phyloP scores from a whole-genome alignment of 2,329 filamentous ascomycete species.

The Sporothrix brunneoviolacea region DNA sequence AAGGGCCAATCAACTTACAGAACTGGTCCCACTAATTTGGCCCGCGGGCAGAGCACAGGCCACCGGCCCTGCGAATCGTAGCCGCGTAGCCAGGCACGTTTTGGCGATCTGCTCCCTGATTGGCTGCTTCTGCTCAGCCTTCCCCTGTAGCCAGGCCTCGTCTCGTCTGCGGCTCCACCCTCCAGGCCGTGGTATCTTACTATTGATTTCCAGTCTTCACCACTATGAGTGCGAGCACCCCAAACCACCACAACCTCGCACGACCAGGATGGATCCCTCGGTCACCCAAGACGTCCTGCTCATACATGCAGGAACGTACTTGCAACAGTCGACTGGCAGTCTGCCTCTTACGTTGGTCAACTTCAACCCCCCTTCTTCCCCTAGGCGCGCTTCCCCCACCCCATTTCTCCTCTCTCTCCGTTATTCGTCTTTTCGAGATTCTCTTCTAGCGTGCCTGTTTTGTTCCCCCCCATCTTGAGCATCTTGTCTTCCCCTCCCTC shows the following conservation, averaged over 20 bases:
- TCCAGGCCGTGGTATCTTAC: too few relatives aligned
- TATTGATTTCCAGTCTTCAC: too few relatives aligned
- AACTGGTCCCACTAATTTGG: background rate
- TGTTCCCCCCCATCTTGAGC: background rate
- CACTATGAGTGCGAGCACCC: too few relatives aligned
- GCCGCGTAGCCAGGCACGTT: conserved; percentile 16
- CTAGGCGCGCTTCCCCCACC: background rate
- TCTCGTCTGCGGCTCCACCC: too few relatives aligned
- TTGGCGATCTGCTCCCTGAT: conserved; percentile 3
- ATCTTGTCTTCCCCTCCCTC: background rate
- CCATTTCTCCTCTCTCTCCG: background rate
- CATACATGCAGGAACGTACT: background rate
- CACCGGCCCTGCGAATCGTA: conserved; percentile 13
- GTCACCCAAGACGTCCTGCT: conserved; percentile 1
- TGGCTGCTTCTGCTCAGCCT: conserved; percentile 11
- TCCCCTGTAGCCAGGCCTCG: background rate
- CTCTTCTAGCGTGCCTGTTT: background rate
- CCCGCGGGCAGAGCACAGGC: conserved; percentile 9
- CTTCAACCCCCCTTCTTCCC: too few relatives aligned
- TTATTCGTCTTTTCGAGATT: too few relatives aligned
- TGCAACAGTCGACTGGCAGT: too few relatives aligned
- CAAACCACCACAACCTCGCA: too few relatives aligned
- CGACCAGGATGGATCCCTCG: too few relatives aligned
- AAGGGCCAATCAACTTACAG: conserved; percentile 16
- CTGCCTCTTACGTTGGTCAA: too few relatives aligned